Percentiles rank a stretch among this genome's conserved stretches.
Conservation (phyloP, 768 basidiomycete species). For the Lyophyllum decastes region DNA sequence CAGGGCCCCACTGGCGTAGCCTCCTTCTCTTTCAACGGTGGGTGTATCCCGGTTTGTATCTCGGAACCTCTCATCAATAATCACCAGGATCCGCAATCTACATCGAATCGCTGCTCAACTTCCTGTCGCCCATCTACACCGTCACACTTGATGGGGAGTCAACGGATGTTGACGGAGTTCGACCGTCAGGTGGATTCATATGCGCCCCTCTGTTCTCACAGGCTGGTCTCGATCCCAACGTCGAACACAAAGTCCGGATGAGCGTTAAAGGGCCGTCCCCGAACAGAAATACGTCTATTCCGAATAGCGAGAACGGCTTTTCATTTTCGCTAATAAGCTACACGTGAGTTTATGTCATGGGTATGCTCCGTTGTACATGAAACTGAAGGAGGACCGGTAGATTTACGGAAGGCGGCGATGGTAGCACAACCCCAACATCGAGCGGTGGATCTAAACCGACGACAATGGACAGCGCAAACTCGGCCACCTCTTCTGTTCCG, state of each 20-base stretch:
- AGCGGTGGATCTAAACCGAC: not conserved
- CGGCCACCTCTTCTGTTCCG: not conserved
- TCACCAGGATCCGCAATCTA: constrained; percentile 29
- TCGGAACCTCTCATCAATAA: not conserved
- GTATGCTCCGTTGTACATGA: not conserved
- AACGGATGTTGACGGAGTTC: constrained; percentile 24
- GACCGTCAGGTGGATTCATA: constrained; percentile 15
- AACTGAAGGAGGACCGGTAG: not conserved
- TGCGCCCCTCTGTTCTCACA: constrained; percentile 25
- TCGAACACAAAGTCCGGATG: constrained; percentile 23
- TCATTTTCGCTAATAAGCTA: constrained; percentile 24
- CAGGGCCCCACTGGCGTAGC: constrained; percentile 17
- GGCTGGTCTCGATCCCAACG: constrained; percentile 22
- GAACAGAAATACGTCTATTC: constrained; percentile 10
- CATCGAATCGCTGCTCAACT: constrained; percentile 21
- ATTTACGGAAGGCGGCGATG: not conserved
- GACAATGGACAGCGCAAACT: not conserved
- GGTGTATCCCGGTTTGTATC: not conserved
- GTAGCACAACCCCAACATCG: not conserved
- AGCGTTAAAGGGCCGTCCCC: constrained; percentile 25
- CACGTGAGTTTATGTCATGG: constrained; percentile 14
- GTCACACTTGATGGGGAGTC: constrained; percentile 24
- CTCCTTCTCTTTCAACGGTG: constrained; percentile 26
- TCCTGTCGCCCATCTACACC: constrained; percentile 22
- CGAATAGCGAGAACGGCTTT: constrained; percentile 10